Base-by-base conservation (phyloP, 805 yeast species). In the Vanderwaltozyma polyspora region DNA sequence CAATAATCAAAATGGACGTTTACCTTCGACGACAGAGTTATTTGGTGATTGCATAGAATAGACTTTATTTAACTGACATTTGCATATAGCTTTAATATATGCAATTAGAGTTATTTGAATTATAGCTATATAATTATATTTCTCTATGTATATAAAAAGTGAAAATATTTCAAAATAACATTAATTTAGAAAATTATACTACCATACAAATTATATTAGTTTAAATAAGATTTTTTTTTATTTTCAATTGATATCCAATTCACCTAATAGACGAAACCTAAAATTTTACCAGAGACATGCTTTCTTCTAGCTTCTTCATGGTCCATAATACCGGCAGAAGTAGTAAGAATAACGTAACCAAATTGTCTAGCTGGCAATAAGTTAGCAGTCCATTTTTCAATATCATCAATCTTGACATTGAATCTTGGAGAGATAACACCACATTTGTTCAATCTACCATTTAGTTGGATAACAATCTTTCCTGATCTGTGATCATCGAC, bases 231-330 rank as follows among this genome's bases (percentile, higher is more conserved):
- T n/a, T n/a, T n/a, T n/a, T n/a, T n/a, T n/a, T n/a, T n/a, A n/a
- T n/a, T n/a, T n/a, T n/a, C n/a, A n/a, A n/a, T n/a, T n/a, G n/a
- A n/a, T n/a, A n/a, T n/a, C n/a, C n/a, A n/a, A n/a, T n/a, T n/a
- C 10, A 34, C 19, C 57, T 80, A 87, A 78, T 87, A 87, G 48
- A 87, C 95, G 73, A 84, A 87, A 64, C 97, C 97, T 63, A 87
- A 79, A 67, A 87, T 81, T 76, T 87, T 87, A 68, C 97, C 97
- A 53, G 96, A 84, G 54, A 87, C 96, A 72, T 87, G 96, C 82
- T 89, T 89, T 79, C 96, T 82, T 79, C 95, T 84, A 61, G 97
- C 97, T 76, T 89, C 96, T 76, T 89, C 96, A 73, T 87, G 97
- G 76, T 89, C 97, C 94, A 87, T 86, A 61, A 87, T 87, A 72